Evolutionary conservation across 768 basidiomycete species (phyloP), one percentile per base, ranked within the genome.

Genomic region (Boletus pseudo-olivaceus): DNA sequence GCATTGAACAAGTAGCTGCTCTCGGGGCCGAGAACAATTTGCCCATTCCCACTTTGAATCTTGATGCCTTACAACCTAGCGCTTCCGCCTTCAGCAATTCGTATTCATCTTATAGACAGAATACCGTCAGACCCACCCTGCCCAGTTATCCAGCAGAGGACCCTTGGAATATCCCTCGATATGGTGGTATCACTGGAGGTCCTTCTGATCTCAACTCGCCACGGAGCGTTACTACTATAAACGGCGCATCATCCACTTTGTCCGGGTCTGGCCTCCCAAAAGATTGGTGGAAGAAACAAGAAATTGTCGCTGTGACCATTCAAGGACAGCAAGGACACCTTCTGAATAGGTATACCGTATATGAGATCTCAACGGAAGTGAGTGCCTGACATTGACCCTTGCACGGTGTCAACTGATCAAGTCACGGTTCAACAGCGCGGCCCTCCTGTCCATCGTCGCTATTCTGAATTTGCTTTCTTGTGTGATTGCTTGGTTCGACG

Each of bases 261-360:
- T 76, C 86, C 30, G 89, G 87, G 7, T 82, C 82, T 12, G 91
- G 88, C 4, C 72, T 92, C 23, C 87, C 89, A 0, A 76, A 73
- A 53, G 84, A 89, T 39, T 98, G 93, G 89, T 96, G 92, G 92
- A 90, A 84, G 72, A 85, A 76, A 58, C 83, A 90, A 67, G 88
- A 93, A 69, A 78, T 66, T 3, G 83, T 90, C 19, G 75, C 78
- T 48, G 82, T 97, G 38, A 81, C 78, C 42, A 78, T 94, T 45
- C 74, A 90, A 41, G 93, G 93, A 30, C 92, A 90, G 61, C 93
- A 95, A 68, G 94, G 94, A 2, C 95, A 95, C 73, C 88, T 96
- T 61, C 72, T 96, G 61, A 93, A 90, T 62, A 82, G 95, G 51
- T 88, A 90, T 65, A 88, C 82, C 53, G 85, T 93, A 4, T 98